phyloP scores from a whole-genome alignment of 2,329 filamentous ascomycete genomes.

The Diplodia scrobiculata region DNA sequence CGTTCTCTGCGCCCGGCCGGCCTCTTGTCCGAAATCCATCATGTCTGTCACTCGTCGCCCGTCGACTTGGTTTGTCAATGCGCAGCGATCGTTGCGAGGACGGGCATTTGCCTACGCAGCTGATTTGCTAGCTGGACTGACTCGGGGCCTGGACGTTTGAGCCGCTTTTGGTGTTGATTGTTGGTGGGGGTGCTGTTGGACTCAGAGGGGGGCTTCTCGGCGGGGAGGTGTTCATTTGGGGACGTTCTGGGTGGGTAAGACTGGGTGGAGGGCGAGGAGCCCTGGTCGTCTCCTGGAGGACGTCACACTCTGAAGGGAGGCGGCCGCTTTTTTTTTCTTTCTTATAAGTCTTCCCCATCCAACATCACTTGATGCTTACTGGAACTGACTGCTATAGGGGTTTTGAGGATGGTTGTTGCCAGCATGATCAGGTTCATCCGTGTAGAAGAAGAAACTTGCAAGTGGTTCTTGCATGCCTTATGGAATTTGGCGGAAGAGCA shows the following conservation, averaged over 20 bases:
- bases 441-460: not conserved
- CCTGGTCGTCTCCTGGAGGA: constrained; percentile 23
- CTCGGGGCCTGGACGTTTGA: not conserved
- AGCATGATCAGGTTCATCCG: not conserved
- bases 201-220: constrained; percentile 9
- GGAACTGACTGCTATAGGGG: constrained; percentile 13
- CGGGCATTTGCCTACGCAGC: not conserved
- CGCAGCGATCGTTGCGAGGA: not conserved
- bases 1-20: constrained; percentile 26
- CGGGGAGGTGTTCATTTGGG: not conserved
- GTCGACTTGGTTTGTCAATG: not conserved
- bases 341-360: constrained; percentile 24
- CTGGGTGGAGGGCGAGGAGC: constrained; percentile 29
- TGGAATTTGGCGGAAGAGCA: not conserved
- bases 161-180: not conserved
- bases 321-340: constrained; percentile 11
- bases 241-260: constrained; percentile 23
- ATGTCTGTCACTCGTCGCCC: constrained; percentile 1
- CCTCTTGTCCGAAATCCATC: not conserved
- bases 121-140: constrained; percentile 9
- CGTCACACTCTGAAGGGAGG: constrained; percentile 17
- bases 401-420: not conserved
- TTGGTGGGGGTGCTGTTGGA: not conserved
- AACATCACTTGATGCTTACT: not conserved
- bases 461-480: not conserved